Evolutionary conservation across 257 asterid species (phyloP).

Genomic region (Craterostigma plantagineum): DNA sequence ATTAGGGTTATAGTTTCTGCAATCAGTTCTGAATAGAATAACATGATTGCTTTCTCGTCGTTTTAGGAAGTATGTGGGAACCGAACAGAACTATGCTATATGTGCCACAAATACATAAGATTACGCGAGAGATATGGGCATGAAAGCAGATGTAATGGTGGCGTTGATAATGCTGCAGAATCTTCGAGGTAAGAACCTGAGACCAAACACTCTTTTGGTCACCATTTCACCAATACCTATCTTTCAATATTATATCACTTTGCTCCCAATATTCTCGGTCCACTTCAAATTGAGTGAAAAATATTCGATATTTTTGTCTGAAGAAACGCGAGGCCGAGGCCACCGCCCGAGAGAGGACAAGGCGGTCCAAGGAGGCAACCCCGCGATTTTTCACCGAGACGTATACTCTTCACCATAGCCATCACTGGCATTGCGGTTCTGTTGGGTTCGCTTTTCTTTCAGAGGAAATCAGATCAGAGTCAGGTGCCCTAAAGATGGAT

Average conservation of each 20-base stretch:
- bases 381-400: slow-evolving; percentile 33
- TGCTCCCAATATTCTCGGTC: too few relatives aligned
- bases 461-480: slow-evolving; percentile 47
- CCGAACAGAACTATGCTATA: slow-evolving; percentile 68
- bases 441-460: slow-evolving; percentile 75
- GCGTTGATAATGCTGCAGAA: slow-evolving; percentile 37
- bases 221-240: neutral
- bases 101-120: slow-evolving; percentile 73
- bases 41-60: slow-evolving; percentile 5
- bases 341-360: slow-evolving; percentile 34
- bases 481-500: slow-evolving; percentile 26
- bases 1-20: too few relatives aligned
- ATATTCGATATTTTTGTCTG: slow-evolving; percentile 18
- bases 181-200: slow-evolving; percentile 63
- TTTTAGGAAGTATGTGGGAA: slow-evolving; percentile 92
- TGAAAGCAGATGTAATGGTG: slow-evolving; percentile 52
- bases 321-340: slow-evolving; percentile 20
- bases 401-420: slow-evolving; percentile 65
- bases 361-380: slow-evolving; percentile 70
- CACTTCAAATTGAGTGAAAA: slow-evolving; percentile 5
- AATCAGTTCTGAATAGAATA: too few relatives aligned
- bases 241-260: too few relatives aligned
- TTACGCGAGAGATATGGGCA: slow-evolving; percentile 68
- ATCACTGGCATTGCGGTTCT: slow-evolving; percentile 89
- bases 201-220: too few relatives aligned